Evolutionary conservation across 495 filamentous ascomycete genomes (phyloP).

Genomic region (Neurospora africana): DNA sequence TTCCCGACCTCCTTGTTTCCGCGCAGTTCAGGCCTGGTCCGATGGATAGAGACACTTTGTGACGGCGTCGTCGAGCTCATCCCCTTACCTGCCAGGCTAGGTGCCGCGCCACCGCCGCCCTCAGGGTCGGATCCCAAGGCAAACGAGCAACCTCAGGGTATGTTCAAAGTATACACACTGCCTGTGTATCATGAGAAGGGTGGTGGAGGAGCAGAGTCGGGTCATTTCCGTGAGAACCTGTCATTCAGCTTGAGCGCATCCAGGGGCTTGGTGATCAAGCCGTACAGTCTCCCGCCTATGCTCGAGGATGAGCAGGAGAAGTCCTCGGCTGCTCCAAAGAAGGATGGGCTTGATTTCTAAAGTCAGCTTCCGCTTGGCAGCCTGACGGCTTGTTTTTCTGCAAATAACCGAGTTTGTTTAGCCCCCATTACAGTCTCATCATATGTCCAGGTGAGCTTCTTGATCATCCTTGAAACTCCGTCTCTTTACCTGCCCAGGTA

Average conservation of each 20-base stretch:
- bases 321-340: conserved; percentile 18
- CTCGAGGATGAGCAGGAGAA: conserved; percentile 66
- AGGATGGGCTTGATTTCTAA: conserved; percentile 26
- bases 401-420: background rate
- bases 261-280: conserved; percentile 71
- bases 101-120: conserved; percentile 34
- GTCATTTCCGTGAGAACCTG: conserved; percentile 67
- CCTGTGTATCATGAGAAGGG: conserved; percentile 83
- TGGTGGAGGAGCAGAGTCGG: conserved; percentile 58
- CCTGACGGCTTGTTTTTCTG: background rate
- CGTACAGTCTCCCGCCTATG: conserved; percentile 83
- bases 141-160: conserved; percentile 75
- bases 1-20: conserved; percentile 74
- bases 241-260: conserved; percentile 80
- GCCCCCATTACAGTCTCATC: background rate
- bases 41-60: conserved; percentile 78
- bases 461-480: background rate
- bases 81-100: conserved; percentile 63
- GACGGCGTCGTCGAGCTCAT: conserved; percentile 85
- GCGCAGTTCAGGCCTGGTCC: conserved; percentile 62
- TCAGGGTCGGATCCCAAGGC: conserved; percentile 26
- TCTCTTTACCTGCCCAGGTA: background rate
- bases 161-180: conserved; percentile 70
- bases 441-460: background rate
- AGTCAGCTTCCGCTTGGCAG: background rate